phyloP scores from a whole-genome alignment of 208 protist species.

The Phytomonas francai region DNA sequence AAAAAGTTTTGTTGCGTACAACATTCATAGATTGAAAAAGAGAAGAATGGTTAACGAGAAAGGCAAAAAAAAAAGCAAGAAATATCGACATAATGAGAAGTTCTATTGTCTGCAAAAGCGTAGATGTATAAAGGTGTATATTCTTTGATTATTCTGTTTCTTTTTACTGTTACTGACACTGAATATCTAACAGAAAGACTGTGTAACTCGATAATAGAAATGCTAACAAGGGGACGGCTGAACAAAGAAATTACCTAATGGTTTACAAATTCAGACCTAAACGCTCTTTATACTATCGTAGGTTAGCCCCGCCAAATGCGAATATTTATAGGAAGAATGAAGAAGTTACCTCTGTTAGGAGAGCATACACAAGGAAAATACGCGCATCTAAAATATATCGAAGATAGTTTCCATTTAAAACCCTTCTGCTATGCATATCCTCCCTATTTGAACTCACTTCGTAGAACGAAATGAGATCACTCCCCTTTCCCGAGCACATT shows the following conservation, averaged over 20 bases:
- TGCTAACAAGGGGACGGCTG: background rate
- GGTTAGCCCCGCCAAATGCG: background rate
- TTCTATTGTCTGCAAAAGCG: background rate
- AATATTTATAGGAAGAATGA: background rate
- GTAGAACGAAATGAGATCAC: background rate
- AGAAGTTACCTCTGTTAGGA: background rate
- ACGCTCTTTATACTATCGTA: background rate
- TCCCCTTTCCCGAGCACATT: background rate
- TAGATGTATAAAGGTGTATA: background rate
- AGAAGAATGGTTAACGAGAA: background rate
- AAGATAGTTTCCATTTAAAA: background rate
- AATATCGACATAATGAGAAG: background rate
- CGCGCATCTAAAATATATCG: background rate
- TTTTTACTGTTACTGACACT: constrained; percentile 3
- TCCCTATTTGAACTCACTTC: background rate
- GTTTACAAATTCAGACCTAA: background rate
- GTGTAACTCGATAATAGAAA: background rate
- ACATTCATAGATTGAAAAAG: background rate
- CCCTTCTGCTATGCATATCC: background rate
- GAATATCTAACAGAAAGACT: background rate
- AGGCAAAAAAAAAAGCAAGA: background rate
- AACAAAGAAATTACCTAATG: background rate
- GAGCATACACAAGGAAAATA: background rate
- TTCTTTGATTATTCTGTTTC: constrained; percentile 1
- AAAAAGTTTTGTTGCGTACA: background rate